These are phyloP conservation scores for Macrolepiota dolichaula DNA, from an alignment of 768 basidiomycete genomes.

Conservation along the genomic window DNA sequence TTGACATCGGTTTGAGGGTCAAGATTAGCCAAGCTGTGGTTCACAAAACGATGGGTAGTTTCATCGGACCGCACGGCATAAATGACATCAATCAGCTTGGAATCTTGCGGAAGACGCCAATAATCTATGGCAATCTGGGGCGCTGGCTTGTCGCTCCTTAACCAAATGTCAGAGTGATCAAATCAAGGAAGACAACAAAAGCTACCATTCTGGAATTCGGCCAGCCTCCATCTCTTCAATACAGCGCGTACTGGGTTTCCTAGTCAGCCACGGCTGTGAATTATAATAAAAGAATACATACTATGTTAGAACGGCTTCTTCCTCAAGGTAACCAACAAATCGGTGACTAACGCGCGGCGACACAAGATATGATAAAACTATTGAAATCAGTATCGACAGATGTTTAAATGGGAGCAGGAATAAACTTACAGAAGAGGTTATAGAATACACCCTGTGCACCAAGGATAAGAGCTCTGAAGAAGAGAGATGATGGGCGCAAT, in stretches of 20 bases:
- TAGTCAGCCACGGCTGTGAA: neutral
- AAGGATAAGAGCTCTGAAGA: constrained; percentile 81
- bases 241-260: constrained; percentile 63
- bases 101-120: constrained; percentile 75
- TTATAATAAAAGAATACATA: constrained; percentile 30
- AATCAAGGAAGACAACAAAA: constrained; percentile 4
- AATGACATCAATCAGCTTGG: constrained; percentile 83
- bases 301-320: constrained; percentile 95
- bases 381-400: constrained; percentile 13
- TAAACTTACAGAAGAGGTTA: constrained; percentile 75
- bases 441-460: constrained; percentile 92
- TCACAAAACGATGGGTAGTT: constrained; percentile 90
- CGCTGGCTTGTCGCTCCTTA: constrained; percentile 65
- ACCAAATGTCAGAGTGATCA: neutral
- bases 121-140: constrained; percentile 94
- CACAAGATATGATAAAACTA: constrained; percentile 76
- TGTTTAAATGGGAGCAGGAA: constrained; percentile 4
- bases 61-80: constrained; percentile 94
- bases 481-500: constrained; percentile 70
- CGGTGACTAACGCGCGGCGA: constrained; percentile 80
- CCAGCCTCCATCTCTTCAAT: constrained; percentile 83
- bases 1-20: constrained; percentile 76
- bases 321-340: constrained; percentile 90
- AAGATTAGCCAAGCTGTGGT: constrained; percentile 92
- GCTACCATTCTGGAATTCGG: constrained; percentile 75